Evolutionary conservation across 805 yeast genomes (phyloP).

Genomic region (Hanseniaspora guilliermondii): DNA sequence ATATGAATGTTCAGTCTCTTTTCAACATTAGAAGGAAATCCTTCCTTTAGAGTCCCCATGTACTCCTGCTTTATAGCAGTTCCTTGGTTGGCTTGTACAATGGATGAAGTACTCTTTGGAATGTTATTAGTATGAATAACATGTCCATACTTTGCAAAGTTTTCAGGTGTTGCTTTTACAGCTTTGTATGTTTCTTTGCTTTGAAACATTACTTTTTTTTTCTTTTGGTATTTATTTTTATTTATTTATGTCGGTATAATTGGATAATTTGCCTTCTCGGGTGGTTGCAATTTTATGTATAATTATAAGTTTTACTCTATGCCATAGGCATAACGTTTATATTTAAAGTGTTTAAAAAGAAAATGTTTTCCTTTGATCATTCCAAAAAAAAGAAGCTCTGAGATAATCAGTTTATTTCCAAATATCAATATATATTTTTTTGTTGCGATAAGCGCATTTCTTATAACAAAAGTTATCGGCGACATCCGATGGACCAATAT

Average conservation of each 20-base stretch:
- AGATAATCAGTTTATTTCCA: no score
- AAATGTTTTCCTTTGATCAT: no score
- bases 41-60: not conserved
- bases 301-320: no score
- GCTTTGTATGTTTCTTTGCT: not conserved
- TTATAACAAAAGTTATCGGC: not conserved
- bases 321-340: no score
- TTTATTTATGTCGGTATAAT: no score
- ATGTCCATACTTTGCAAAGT: slow-evolving; percentile 6
- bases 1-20: slow-evolving; percentile 10
- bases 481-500: not conserved
- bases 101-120: not conserved
- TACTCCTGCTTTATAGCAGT: slow-evolving; percentile 13
- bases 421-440: no score
- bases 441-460: not conserved
- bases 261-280: no score
- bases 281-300: no score
- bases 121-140: slow-evolving; percentile 4
- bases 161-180: slow-evolving; percentile 9
- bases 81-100: slow-evolving; percentile 13
- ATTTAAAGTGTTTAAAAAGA: no score
- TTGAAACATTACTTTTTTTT: not conserved
- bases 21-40: not conserved
- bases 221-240: not conserved
- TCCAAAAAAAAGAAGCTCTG: no score